These are phyloP conservation scores for Phytophthora pini DNA, from an alignment of 352 stramenopile species.

Conservation along the genomic window DNA sequence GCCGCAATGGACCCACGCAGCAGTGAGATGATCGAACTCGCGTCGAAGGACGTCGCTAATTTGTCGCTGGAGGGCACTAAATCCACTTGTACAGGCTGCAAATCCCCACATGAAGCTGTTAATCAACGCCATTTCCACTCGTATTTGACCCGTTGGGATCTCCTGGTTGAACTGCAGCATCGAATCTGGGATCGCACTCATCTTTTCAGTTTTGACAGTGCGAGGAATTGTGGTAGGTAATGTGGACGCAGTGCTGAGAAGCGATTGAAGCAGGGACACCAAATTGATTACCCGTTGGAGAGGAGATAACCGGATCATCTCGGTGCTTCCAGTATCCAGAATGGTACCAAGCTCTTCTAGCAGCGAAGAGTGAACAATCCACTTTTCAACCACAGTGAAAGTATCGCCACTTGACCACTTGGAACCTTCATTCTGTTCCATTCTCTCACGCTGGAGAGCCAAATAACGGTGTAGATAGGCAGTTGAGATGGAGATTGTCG, in stretches of 20 bases:
- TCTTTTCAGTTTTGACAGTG: too few relatives aligned
- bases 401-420: conserved; percentile 9
- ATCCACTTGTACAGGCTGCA: conserved; percentile 30
- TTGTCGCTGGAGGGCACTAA: conserved; percentile 27
- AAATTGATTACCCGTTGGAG: conserved; percentile 52
- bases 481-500: conserved; percentile 16
- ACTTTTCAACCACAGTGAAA: conserved; percentile 27
- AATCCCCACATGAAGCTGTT: conserved; percentile 69
- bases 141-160: conserved; percentile 14
- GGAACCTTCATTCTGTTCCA: background rate
- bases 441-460: conserved; percentile 14
- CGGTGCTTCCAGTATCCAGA: conserved; percentile 14
- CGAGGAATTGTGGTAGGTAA: background rate
- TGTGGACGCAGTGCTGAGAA: conserved; percentile 34
- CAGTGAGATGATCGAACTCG: conserved; percentile 36
- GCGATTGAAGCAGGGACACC: conserved; percentile 49
- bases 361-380: conserved; percentile 17
- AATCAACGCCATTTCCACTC: conserved; percentile 58
- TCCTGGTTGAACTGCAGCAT: too few relatives aligned
- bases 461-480: conserved; percentile 36
- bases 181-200: too few relatives aligned
- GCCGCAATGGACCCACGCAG: conserved; percentile 27
- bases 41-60: conserved; percentile 41
- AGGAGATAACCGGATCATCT: conserved; percentile 29
- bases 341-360: conserved; percentile 19